Evolutionary conservation across 2,329 filamentous ascomycete species (phyloP).

Genomic region (Colletotrichum sansevieriae): DNA sequence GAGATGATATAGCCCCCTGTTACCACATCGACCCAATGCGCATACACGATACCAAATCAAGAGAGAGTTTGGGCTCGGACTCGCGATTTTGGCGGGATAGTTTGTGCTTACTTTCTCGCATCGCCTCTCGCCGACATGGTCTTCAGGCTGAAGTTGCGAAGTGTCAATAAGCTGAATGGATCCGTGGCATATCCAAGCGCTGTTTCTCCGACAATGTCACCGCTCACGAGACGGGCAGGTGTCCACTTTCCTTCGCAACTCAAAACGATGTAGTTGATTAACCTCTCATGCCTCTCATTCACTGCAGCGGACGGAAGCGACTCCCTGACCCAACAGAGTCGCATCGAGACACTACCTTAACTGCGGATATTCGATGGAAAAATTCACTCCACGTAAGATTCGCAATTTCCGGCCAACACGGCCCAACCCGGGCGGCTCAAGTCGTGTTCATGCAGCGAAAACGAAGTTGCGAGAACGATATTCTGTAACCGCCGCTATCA

Average conservation of each 20-base stretch:
- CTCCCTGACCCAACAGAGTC: constrained; percentile 3
- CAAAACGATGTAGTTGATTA: background rate
- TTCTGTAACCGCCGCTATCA: no score
- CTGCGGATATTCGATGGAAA: background rate
- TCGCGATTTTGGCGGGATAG: constrained; percentile 10
- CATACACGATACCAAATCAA: constrained; percentile 1
- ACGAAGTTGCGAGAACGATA: background rate
- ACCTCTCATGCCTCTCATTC: background rate
- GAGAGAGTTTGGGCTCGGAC: constrained; percentile 3
- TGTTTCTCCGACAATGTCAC: background rate
- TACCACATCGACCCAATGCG: background rate
- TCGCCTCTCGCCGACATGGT: background rate
- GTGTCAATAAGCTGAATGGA: background rate
- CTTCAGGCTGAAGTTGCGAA: background rate
- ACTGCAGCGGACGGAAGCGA: background rate
- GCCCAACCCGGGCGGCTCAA: constrained; percentile 7
- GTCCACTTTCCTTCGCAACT: background rate
- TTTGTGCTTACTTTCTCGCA: constrained; percentile 25
- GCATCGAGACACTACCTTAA: background rate
- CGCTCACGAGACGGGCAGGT: background rate
- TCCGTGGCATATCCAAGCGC: constrained; percentile 12
- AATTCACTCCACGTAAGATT: background rate
- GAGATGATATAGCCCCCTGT: constrained; percentile 7
- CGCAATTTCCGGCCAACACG: constrained; percentile 24
- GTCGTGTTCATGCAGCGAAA: background rate